Conservation (phyloP, 352 stramenopile genomes). For the Globisporangium spiculum region DNA sequence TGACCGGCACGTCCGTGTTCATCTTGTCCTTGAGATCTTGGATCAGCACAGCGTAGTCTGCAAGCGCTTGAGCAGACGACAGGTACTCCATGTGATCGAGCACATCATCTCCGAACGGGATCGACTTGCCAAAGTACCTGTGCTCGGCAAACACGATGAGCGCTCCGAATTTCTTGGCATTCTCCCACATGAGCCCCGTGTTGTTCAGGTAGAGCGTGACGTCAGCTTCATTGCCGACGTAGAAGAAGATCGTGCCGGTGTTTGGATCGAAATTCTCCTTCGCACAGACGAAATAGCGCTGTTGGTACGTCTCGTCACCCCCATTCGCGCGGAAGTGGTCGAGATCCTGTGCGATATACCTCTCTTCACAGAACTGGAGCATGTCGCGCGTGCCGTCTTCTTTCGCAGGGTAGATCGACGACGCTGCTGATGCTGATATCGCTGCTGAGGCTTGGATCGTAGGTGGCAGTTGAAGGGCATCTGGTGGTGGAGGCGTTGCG, state of each 20-base stretch:
- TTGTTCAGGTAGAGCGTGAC: neutral
- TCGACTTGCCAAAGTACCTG: slow-evolving; percentile 75
- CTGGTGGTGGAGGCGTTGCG: neutral
- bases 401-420: neutral
- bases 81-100: slow-evolving; percentile 70
- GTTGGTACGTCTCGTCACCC: slow-evolving; percentile 52
- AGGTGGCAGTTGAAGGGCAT: neutral
- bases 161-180: slow-evolving; percentile 16
- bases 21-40: slow-evolving; percentile 37
- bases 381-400: slow-evolving; percentile 42
- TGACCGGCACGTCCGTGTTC: slow-evolving; percentile 43
- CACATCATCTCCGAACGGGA: slow-evolving; percentile 50
- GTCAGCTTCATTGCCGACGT: neutral
- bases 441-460: neutral
- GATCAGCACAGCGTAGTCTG: slow-evolving; percentile 67
- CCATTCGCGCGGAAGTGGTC: slow-evolving; percentile 64
- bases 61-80: slow-evolving; percentile 79
- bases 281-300: slow-evolving; percentile 88
- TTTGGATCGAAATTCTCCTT: neutral
- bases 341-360: slow-evolving; percentile 68
- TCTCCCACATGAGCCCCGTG: slow-evolving; percentile 4
- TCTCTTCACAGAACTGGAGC: slow-evolving; percentile 58
- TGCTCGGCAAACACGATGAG: slow-evolving; percentile 77
- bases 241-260: slow-evolving; percentile 10
- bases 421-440: neutral